Percentiles rank a stretch among this genome's conserved stretches.
Evolutionary conservation across 2,329 filamentous ascomycete species (phyloP).

Genomic region (Hysterium pulicare): DNA sequence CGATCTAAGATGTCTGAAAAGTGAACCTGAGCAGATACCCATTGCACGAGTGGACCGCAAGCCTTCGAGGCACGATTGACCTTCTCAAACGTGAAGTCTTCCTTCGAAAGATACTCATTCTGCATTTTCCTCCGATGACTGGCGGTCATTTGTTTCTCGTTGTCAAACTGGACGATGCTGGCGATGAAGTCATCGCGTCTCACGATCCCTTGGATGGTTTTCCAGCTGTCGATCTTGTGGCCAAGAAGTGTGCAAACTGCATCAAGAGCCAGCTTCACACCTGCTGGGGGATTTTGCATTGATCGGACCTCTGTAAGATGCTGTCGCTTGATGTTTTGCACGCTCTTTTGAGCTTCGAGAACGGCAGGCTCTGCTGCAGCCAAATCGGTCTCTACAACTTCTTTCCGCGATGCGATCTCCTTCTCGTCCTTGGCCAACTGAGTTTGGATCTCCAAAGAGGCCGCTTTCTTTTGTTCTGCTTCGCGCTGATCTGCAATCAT

Average conservation of each 20-base stretch:
- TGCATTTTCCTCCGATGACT: conserved; percentile 81
- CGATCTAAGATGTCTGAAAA: conserved; percentile 97
- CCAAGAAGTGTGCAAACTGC: conserved; percentile 95
- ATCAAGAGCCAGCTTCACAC: conserved; percentile 88
- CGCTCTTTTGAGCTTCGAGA: conserved; percentile 86
- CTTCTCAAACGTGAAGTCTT: conserved; percentile 93
- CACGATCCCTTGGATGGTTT: conserved; percentile 81
- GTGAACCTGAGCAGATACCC: conserved; percentile 93
- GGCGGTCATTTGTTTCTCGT: conserved; percentile 90
- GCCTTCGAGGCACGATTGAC: conserved; percentile 96
- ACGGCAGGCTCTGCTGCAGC: conserved; percentile 92
- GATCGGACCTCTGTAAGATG: conserved; percentile 96
- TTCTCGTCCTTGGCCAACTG: conserved; percentile 85
- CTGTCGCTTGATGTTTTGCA: conserved; percentile 97
- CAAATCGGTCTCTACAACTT: conserved; percentile 83
- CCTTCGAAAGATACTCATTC: conserved; percentile 84
- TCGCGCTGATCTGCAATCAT: conserved; percentile 97
- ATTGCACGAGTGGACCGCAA: conserved; percentile 93
- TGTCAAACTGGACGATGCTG: conserved; percentile 96
- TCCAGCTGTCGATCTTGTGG: conserved; percentile 88
- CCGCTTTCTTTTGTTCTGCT: conserved; percentile 84
- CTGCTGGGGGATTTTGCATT: conserved; percentile 87
- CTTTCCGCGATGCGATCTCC: conserved; percentile 76
- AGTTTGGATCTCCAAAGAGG: conserved; percentile 83
- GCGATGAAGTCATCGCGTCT: conserved; percentile 95